Evolutionary conservation across 2,329 filamentous ascomycete genomes (phyloP), one percentile per base, ranked within the genome.

Genomic region (Colletotrichum cuscutae): DNA sequence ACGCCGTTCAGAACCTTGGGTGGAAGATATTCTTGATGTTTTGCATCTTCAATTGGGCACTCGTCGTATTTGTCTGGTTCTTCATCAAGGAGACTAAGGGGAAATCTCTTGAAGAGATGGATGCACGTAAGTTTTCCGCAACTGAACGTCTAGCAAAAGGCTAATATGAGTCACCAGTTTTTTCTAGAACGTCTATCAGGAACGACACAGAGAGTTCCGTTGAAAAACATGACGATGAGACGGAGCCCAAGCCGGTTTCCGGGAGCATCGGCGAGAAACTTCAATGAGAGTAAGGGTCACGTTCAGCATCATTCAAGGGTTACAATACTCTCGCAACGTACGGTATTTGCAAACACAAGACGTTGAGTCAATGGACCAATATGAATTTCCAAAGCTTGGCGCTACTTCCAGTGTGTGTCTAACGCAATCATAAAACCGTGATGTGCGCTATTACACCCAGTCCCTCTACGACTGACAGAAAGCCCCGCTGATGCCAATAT

Each of bases 11-110:
- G 1, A 84, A 85, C 19, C 81, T 88, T 5, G 82, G 83, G 1
- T 87, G 85, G 85, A 81, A 80, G 59, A 87, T 84, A 3, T 88
- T 87, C 70, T 76, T 88, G 70, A 86, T 87, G 84, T 87, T 87
- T 78, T 81, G 80, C 26, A 83, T 86, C 30, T 86, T 87, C 77
- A 86, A 87, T 76, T 86, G 82, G 71, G 79, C 83, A 1, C 82
- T 86, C 19, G 82, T 85, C 0, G 76, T 80, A 12, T 87, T 86
- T 72, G 80, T 83, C 7, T 86, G 80, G 78, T 78, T 86, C 52
- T 78, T 86, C 56, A 78, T 86, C 74, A 83, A 81, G 63, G 84
- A 86, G 80, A 85, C 84, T 8, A 82, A 82, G 37, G 81, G 81
- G 32, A 83, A 82, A 70, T 83, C 83, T 1, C 76, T 86, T n/a